Conservation (phyloP, 257 asterid genomes). For the Jasminum sambac region DNA sequence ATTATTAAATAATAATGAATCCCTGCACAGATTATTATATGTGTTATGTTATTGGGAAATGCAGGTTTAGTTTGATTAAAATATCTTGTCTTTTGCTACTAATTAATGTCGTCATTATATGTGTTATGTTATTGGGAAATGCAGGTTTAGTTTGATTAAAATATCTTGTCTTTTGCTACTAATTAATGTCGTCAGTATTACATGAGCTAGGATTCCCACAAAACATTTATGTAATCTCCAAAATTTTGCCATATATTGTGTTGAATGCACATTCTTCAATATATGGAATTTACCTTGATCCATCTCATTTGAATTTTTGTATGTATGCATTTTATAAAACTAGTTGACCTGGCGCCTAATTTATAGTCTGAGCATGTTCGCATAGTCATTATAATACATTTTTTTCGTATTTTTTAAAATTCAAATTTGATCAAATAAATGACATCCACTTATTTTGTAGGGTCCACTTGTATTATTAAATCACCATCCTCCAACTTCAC, state of each 20-base stretch:
- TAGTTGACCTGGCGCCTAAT: neutral
- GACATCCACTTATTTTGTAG: no score
- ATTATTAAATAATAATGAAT: slow-evolving; percentile 32
- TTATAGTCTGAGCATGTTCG: no score
- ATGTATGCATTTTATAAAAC: neutral
- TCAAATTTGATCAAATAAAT: no score
- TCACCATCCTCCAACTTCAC: no score
- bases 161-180: slow-evolving; percentile 32
- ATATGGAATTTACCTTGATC: slow-evolving; percentile 7
- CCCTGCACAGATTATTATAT: slow-evolving; percentile 31
- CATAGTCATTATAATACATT: no score
- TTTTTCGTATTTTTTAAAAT: no score
- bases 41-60: slow-evolving; percentile 3
- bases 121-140: slow-evolving; percentile 3
- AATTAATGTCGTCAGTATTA: slow-evolving; percentile 24
- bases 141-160: slow-evolving; percentile 20
- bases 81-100: slow-evolving; percentile 32
- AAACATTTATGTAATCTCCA: slow-evolving; percentile 31
- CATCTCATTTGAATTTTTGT: neutral
- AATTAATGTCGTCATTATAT: slow-evolving; percentile 25
- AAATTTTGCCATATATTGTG: slow-evolving; percentile 17
- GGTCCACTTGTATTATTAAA: no score
- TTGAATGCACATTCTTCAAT: slow-evolving; percentile 26
- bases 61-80: slow-evolving; percentile 20
- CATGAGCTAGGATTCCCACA: slow-evolving; percentile 30